These are phyloP conservation scores for Linnemannia hyalina DNA, from an alignment of 192 early-diverging fungal species.

Conservation along the genomic window DNA sequence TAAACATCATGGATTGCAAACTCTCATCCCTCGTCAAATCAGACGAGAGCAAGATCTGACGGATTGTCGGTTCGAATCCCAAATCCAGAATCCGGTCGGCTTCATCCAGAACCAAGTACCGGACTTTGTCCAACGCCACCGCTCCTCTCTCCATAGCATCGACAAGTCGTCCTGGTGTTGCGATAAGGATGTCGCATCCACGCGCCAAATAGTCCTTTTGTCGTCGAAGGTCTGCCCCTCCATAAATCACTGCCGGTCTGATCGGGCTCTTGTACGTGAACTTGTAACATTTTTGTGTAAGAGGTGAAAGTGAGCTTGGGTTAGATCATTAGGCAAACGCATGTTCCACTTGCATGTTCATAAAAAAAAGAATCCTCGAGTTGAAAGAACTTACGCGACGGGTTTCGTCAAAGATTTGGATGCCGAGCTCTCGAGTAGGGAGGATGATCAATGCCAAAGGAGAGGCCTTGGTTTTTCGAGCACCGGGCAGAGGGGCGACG, in stretches of 20 bases:
- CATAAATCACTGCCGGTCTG: constrained; percentile 80
- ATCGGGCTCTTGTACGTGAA: constrained; percentile 42
- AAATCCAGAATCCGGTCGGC: constrained; percentile 96
- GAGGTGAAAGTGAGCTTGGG: constrained; percentile 47
- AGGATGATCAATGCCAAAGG: constrained; percentile 83
- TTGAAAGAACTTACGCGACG: constrained; percentile 56
- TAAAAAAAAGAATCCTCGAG: no score
- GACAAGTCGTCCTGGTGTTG: constrained; percentile 93
- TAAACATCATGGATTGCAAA: constrained; percentile 96
- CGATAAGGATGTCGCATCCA: constrained; percentile 94
- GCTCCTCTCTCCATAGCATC: constrained; percentile 91
- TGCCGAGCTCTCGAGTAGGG: constrained; percentile 86
- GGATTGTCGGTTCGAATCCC: constrained; percentile 96
- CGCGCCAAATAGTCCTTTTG: constrained; percentile 88
- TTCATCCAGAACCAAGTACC: constrained; percentile 82
- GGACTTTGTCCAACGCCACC: constrained; percentile 80
- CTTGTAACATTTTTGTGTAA: constrained; percentile 37
- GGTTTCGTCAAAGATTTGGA: constrained; percentile 88
- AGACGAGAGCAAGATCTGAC: constrained; percentile 80
- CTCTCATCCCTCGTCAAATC: constrained; percentile 79
- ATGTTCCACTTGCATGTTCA: background rate
- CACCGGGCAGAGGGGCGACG: constrained; percentile 37
- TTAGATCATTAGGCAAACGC: background rate
- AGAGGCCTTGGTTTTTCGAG: constrained; percentile 63
- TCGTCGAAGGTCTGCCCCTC: constrained; percentile 85